These are phyloP conservation scores for Oryza meridionalis DNA, from an alignment of 176 grass and related monocot genomes.

Conservation along the genomic window DNA sequence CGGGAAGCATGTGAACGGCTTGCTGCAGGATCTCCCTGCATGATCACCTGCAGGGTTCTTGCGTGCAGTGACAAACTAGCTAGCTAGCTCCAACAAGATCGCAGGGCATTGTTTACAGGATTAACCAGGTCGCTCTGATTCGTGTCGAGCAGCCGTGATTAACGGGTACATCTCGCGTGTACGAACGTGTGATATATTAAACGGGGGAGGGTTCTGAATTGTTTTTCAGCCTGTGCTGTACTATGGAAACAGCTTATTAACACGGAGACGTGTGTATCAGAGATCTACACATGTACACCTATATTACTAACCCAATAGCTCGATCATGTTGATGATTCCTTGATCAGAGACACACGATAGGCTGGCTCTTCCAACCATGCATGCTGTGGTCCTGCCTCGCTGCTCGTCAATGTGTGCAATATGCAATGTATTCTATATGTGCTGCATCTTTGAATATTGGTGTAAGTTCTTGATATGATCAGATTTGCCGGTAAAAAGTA, in stretches of 20 bases:
- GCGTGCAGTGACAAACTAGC: slow-evolving; percentile 29
- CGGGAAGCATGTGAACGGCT: slow-evolving; percentile 46
- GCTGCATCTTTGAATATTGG: slow-evolving; percentile 27
- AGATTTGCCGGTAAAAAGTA: slow-evolving; percentile 26
- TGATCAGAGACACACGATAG: slow-evolving; percentile 39
- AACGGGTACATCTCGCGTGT: background rate
- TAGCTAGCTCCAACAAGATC: background rate
- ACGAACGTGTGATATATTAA: slow-evolving; percentile 37
- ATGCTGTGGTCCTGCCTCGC: slow-evolving; percentile 43
- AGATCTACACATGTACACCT: slow-evolving; percentile 38
- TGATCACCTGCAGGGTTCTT: slow-evolving; percentile 35
- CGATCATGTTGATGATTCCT: background rate
- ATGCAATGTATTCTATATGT: slow-evolving; percentile 33
- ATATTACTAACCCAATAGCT: background rate
- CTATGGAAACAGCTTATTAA: slow-evolving; percentile 44
- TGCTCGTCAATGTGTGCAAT: slow-evolving; percentile 14
- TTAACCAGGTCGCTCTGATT: slow-evolving; percentile 14
- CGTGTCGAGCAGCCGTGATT: slow-evolving; percentile 32
- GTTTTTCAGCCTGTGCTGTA: slow-evolving; percentile 37
- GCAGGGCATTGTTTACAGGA: background rate
- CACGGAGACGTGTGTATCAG: slow-evolving; percentile 22
- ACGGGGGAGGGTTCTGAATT: slow-evolving; percentile 12
- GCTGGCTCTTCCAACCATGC: slow-evolving; percentile 6
- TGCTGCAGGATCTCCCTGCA: slow-evolving; percentile 49
- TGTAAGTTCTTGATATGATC: slow-evolving; percentile 32